Percentiles rank a stretch among this genome's conserved stretches.
Conservation (phyloP, 2,329 filamentous ascomycete genomes). For the Colletotrichum eremochloae region DNA sequence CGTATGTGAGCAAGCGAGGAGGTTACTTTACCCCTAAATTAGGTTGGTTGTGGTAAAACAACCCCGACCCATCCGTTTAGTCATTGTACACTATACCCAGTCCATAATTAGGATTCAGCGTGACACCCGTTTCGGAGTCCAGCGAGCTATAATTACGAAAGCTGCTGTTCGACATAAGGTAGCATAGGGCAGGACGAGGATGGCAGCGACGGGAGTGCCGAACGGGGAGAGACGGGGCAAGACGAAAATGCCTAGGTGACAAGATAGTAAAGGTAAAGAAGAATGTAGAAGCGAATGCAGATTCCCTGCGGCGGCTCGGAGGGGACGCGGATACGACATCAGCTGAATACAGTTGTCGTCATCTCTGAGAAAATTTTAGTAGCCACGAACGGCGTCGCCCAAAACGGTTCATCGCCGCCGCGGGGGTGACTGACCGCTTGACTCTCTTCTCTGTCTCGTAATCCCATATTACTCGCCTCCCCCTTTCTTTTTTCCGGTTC, state of each 20-base stretch:
- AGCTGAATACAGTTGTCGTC: slow-evolving; percentile 26
- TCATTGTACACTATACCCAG: neutral
- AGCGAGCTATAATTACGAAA: slow-evolving; percentile 20
- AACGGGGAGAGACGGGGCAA: neutral
- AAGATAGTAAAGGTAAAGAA: neutral
- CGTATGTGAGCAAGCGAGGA: no score
- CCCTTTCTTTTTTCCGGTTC: neutral
- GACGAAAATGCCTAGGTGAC: no score
- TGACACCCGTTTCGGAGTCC: slow-evolving; percentile 30
- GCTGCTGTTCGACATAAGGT: slow-evolving; percentile 16
- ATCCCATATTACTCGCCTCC: neutral
- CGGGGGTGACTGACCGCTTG: neutral
- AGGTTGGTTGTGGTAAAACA: neutral
- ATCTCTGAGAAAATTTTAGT: slow-evolving; percentile 33
- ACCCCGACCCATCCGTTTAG: slow-evolving; percentile 4
- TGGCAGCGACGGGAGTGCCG: neutral
- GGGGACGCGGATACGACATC: slow-evolving; percentile 27
- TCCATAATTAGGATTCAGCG: slow-evolving; percentile 37
- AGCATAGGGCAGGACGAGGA: neutral
- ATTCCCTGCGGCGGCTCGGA: slow-evolving; percentile 15
- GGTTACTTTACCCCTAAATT: neutral
- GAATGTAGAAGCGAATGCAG: slow-evolving; percentile 15
- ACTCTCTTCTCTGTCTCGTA: slow-evolving; percentile 7
- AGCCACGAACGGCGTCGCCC: slow-evolving; percentile 26
- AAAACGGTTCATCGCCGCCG: slow-evolving; percentile 34